Conservation (phyloP, 2,329 filamentous ascomycete species). For the Purpureocillium takamizusanense region DNA sequence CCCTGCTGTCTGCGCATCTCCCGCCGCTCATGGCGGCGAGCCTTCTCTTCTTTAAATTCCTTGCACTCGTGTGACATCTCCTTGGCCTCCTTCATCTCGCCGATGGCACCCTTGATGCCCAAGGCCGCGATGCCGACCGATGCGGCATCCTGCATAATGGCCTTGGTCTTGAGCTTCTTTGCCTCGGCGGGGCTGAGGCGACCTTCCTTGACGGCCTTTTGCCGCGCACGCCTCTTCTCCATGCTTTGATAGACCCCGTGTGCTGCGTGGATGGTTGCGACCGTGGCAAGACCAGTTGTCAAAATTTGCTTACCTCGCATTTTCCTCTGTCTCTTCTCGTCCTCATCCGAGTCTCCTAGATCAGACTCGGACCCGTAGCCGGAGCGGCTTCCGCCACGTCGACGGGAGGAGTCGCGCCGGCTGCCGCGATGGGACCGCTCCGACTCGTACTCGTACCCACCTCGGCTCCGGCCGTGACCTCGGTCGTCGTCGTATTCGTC, state of each 20-base stretch:
- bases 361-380: slow-evolving; percentile 44
- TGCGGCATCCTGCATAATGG: slow-evolving; percentile 48
- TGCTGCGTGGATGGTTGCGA: slow-evolving; percentile 52
- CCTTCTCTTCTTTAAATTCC: slow-evolving; percentile 40
- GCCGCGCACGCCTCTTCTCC: slow-evolving; percentile 44
- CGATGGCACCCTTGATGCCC: slow-evolving; percentile 47
- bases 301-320: slow-evolving; percentile 55
- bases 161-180: slow-evolving; percentile 47
- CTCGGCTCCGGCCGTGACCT: slow-evolving; percentile 25
- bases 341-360: slow-evolving; percentile 48
- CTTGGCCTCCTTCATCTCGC: slow-evolving; percentile 46
- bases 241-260: slow-evolving; percentile 50
- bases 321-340: slow-evolving; percentile 43
- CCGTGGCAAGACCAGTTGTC: slow-evolving; percentile 45
- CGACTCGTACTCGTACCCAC: slow-evolving; percentile 39
- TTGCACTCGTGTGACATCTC: slow-evolving; percentile 38
- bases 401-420: slow-evolving; percentile 24
- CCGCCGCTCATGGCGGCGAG: slow-evolving; percentile 38
- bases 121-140: slow-evolving; percentile 49
- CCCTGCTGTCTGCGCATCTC: slow-evolving; percentile 21
- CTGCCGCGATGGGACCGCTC: slow-evolving; percentile 32
- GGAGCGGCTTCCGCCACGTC: slow-evolving; percentile 30
- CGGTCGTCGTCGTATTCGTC: slow-evolving; percentile 38
- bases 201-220: slow-evolving; percentile 45
- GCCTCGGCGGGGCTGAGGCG: slow-evolving; percentile 41